These are phyloP conservation scores for Cyberlindnera maritima DNA, from an alignment of 805 yeast species.

Conservation along the genomic window DNA sequence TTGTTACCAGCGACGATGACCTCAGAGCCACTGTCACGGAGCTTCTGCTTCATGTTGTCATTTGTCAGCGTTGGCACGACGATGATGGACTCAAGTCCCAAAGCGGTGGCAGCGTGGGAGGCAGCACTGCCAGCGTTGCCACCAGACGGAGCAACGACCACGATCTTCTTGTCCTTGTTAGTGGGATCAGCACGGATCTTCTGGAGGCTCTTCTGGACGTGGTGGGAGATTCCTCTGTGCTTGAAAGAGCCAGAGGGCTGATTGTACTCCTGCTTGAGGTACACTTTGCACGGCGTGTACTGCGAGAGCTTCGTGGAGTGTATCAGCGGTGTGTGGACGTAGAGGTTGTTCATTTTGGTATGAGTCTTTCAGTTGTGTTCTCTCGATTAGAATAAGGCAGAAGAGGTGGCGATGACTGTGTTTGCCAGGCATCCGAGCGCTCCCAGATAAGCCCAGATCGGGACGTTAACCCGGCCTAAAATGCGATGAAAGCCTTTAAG, in stretches of 20 bases:
- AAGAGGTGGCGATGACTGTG: too few relatives aligned
- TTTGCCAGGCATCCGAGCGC: too few relatives aligned
- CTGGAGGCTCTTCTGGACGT: constrained; percentile 34
- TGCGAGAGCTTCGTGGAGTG: constrained; percentile 32
- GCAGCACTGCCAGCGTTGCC: constrained; percentile 59
- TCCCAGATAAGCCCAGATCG: too few relatives aligned
- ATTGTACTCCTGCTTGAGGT: constrained; percentile 46
- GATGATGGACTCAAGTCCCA: constrained; percentile 45
- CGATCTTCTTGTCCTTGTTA: constrained; percentile 29
- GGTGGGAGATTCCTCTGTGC: constrained; percentile 51
- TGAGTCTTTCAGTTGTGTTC: too few relatives aligned
- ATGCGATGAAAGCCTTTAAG: too few relatives aligned
- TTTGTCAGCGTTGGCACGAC: constrained; percentile 55
- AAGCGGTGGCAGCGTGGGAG: constrained; percentile 41
- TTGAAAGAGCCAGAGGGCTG: constrained; percentile 61
- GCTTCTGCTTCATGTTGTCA: constrained; percentile 41
- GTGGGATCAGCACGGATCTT: constrained; percentile 24
- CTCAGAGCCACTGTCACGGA: constrained; percentile 46
- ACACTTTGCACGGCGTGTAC: constrained; percentile 35
- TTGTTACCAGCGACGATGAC: constrained; percentile 44
- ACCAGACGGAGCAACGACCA: constrained; percentile 52
- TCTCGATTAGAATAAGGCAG: too few relatives aligned
- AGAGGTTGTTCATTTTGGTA: too few relatives aligned
- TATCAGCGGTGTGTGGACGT: constrained; percentile 35
- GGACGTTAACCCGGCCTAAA: too few relatives aligned